Evolutionary conservation across 306 rosid species (phyloP).

Genomic region (Arachis stenosperma): DNA sequence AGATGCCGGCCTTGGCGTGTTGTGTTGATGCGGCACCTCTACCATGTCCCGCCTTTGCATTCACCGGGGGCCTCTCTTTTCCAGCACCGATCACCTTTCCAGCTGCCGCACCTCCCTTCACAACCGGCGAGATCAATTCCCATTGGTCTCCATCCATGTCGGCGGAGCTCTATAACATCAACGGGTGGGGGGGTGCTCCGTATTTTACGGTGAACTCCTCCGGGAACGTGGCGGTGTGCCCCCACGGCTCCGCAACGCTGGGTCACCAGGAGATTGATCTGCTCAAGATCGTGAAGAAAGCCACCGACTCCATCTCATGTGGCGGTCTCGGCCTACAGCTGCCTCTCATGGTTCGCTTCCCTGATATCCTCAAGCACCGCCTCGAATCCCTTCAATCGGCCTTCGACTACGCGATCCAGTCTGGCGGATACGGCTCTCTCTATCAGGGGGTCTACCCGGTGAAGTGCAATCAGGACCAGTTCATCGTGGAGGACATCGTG

Average conservation of each 20-base stretch:
- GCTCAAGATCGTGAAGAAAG: slow-evolving; percentile 76
- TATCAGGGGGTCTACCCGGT: slow-evolving; percentile 96
- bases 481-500: slow-evolving; percentile 86
- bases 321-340: slow-evolving; percentile 83
- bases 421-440: slow-evolving; percentile 65
- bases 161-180: slow-evolving; percentile 65
- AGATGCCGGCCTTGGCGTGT: slow-evolving; percentile 94
- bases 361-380: slow-evolving; percentile 75
- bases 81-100: slow-evolving; percentile 2
- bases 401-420: slow-evolving; percentile 65
- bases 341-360: slow-evolving; percentile 78
- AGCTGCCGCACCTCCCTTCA: slow-evolving; percentile 38
- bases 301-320: slow-evolving; percentile 60
- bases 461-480: slow-evolving; percentile 89
- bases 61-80: slow-evolving; percentile 63
- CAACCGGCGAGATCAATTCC: slow-evolving; percentile 20
- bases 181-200: slow-evolving; percentile 82
- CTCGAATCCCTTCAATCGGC: slow-evolving; percentile 77
- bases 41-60: slow-evolving; percentile 68
- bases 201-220: slow-evolving; percentile 70
- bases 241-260: slow-evolving; percentile 62
- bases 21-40: slow-evolving; percentile 75
- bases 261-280: slow-evolving; percentile 90
- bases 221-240: slow-evolving; percentile 73
- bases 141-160: slow-evolving; percentile 73